Percentiles rank a stretch among this genome's conserved stretches.
Evolutionary conservation across 352 stramenopile species (phyloP).

Genomic region (Blastocystis sp.): DNA sequence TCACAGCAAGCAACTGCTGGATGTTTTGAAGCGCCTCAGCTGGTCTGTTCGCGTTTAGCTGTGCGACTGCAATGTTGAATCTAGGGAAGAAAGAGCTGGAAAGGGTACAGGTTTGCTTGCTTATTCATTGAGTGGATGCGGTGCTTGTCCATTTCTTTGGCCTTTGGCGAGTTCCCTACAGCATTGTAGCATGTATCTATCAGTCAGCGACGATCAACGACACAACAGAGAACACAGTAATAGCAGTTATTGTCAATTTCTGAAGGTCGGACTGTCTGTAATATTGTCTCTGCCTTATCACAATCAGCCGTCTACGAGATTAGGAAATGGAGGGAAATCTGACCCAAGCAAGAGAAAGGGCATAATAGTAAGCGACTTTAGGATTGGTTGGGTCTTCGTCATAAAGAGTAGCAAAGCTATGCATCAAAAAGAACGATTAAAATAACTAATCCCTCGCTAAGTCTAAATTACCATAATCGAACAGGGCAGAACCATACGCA

Average conservation of each 20-base stretch:
- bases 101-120: not conserved
- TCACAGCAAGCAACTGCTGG: not conserved
- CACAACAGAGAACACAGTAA: constrained; percentile 6
- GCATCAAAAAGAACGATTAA: not conserved
- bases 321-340: not conserved
- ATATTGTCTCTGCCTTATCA: not conserved
- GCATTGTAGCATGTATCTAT: constrained; percentile 45
- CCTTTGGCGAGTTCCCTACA: not conserved
- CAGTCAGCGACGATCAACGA: not conserved
- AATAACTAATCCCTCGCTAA: not conserved
- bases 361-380: constrained; percentile 42
- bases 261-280: not conserved
- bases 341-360: constrained; percentile 1
- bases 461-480: constrained; percentile 44
- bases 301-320: not conserved
- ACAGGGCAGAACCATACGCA: not conserved
- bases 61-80: not conserved
- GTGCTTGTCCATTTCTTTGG: not conserved
- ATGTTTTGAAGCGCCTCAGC: not conserved
- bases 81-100: not conserved
- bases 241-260: not conserved
- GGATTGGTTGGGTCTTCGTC: not conserved
- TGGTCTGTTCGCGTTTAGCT: not conserved
- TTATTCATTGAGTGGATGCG: not conserved
- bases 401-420: not conserved